Evolutionary conservation across 306 rosid genomes (phyloP), one percentile per base, ranked within the genome.

Genomic region (Ammopiptanthus mongolicus): DNA sequence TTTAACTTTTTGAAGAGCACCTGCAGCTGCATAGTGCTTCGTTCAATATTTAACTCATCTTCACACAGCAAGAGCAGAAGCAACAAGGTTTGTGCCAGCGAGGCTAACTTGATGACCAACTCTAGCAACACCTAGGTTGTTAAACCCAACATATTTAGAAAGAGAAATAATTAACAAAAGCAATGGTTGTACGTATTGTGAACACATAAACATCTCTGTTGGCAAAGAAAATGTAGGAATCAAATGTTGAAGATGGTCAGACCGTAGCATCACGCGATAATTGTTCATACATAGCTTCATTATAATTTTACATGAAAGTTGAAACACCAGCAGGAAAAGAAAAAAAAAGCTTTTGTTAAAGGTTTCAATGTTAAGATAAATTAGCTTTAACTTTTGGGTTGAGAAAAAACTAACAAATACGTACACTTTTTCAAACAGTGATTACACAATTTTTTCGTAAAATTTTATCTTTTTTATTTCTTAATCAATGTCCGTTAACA

Each of bases 1-100:
- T 79, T 81, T 72, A 78, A 86, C 86, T 79, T 81, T 72, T 80
- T 63, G 33, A 15, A 25, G 21, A 19, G 68, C 52, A 19, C 66
- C 71, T 22, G 28, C 76, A 15, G 42, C n/a, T 39, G 77, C 41
- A 52, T 17, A 23, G 9, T 37, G 57, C 58, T 50, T 64, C 29
- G 18, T 36, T 73, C 14, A 44, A 21, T 42, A 0, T n/a, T n/a
- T n/a, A n/a, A 25, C 61, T 60, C 61, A 13, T 61, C 31, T 33
- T 61, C 61, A 61, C 51, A 47, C 28, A 50, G 44, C 70, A 31
- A 51, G 12, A 48, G 61, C 22, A 28, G 18, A 18, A 44, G 55
- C 31, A 28, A 29, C 65, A 28, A 56, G 19, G 65, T n/a, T n/a
- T n/a, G n/a, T n/a, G n/a, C n/a, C n/a, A n/a, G n/a, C n/a, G n/a